Evolutionary conservation across 2,329 filamentous ascomycete species (phyloP), one percentile per base, ranked within the genome.

Genomic region (Claviceps pazoutovae): DNA sequence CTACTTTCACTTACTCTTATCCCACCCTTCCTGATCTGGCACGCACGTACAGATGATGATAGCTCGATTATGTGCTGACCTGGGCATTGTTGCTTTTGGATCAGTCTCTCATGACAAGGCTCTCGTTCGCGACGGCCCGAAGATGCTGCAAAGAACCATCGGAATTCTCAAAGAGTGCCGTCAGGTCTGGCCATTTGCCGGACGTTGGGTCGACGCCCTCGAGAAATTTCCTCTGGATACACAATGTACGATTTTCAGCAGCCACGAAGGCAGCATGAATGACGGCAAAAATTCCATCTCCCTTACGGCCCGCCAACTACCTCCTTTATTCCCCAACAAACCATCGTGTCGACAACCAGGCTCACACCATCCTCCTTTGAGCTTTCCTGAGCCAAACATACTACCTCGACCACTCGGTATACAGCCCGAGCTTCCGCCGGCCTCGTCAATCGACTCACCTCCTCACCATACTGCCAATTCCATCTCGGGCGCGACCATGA

Each of bases 141-240:
- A 60, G 41, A 77, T 78, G 65, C 71, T 76, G 7, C 64, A 68
- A 19, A 66, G 70, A 8, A 71, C 68, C 36, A 67, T 74, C 21
- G 57, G 55, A 2, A 74, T 78, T 8, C 62, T 78, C 3, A 64
- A 67, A 38, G 72, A 75, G 50, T 74, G 72, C 59, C 71, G 70
- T 52, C 66, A 71, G 41, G 70, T 74, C 14, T 78, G 75, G 75
- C 74, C 75, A 1, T 63, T 78, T 6, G 74, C 75, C 1, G 65
- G 66, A n/a, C 69, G 73, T 6, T 78, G 75, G 75, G 68, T 73
- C n/a, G 71, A 72, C 6, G 69, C 71, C 1, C 61, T 78, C 2
- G 70, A 73, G 48, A 70, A 68, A 43, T 74, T 75, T 59, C 70
- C 67, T 45, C 66, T 66, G 26, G 69, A 74, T 52, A 67, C 72